Base-by-base conservation (phyloP, 768 basidiomycete species). In the Kwoniella bestiolae region DNA sequence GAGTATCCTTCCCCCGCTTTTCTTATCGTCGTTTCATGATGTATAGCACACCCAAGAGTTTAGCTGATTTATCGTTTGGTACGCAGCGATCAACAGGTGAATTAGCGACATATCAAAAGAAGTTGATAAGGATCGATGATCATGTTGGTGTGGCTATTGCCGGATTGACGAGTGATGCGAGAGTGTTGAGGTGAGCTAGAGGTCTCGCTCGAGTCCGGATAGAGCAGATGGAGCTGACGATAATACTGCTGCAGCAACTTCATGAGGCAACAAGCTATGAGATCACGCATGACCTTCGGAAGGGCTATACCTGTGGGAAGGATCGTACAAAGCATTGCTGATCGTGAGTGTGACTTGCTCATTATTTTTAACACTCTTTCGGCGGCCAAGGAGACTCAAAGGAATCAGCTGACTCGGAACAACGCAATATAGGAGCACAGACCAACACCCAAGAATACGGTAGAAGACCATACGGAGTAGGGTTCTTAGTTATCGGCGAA, bases 61-160 rank as follows among this genome's bases (percentile, higher is more conserved):
- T 32, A 16, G 21, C 59, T 66, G 51, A 68, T 38, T 49, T 16
- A n/a, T 34, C 23, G 16, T 59, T 31, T 38, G 32, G 14, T 18
- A 18, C 31, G 5, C 72, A 99, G 96, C 87, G 95, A 82, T 98
- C 96, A 29, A 94, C 93, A 14, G 96, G 96, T 66, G 95, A 98
- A 81, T 86, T 99, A 57, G 94, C 96, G 16, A 92, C 92, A n/a
- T 98, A 98, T 85, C 96, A 99, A 80, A 94, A 98, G 84, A 98
- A 99, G 86, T 91, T 98, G 90, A 96, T 95, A 82, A 87, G 94
- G 77, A 95, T 99, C 88, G 96, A 99, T 79, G 94, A 98, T 82
- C 96, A 99, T 83, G 89, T 96, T 73, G 96, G 96, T n/a, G 93
- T 99, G 76, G 95, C 94, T 53, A 98, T 99, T 80, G 96, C 96